Conservation (phyloP, 345 rosid species). For the Hevea brasiliensis region DNA sequence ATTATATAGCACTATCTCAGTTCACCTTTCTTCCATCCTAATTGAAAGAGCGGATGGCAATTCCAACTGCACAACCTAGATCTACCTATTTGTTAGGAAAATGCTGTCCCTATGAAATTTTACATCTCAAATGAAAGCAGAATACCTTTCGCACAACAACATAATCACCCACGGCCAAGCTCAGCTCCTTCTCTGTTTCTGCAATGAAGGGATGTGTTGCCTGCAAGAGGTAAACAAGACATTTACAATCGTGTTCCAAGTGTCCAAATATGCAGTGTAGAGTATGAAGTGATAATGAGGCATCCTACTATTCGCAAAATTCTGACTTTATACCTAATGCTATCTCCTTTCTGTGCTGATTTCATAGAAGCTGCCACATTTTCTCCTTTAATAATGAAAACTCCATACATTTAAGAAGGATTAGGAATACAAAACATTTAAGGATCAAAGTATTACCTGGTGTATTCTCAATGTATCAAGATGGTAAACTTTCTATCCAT, state of each 20-base stretch:
- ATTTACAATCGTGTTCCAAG: constrained; percentile 3
- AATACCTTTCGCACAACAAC: constrained; percentile 86
- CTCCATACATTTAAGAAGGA: not conserved
- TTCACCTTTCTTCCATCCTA: not conserved
- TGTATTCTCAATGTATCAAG: not conserved
- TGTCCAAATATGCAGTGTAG: not conserved
- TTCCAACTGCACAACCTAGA: not conserved
- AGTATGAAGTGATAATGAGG: not conserved
- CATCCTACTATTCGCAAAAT: not conserved
- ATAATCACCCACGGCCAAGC: constrained; percentile 78
- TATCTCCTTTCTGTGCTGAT: not conserved
- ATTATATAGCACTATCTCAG: not conserved
- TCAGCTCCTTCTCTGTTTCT: constrained; percentile 87
- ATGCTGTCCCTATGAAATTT: constrained; percentile 7
- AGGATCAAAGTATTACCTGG: not conserved
- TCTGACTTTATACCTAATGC: not conserved
- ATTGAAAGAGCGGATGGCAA: not conserved
- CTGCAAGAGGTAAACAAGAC: constrained; percentile 40
- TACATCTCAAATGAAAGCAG: constrained; percentile 12
- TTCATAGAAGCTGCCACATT: not conserved
- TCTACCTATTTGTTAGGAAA: constrained; percentile 8
- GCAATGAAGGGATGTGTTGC: constrained; percentile 64
- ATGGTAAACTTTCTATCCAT: not conserved
- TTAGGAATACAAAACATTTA: not conserved
- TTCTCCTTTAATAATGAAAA: not conserved